These are phyloP conservation scores for Craterostigma plantagineum DNA, from an alignment of 257 asterid genomes.

Conservation along the genomic window DNA sequence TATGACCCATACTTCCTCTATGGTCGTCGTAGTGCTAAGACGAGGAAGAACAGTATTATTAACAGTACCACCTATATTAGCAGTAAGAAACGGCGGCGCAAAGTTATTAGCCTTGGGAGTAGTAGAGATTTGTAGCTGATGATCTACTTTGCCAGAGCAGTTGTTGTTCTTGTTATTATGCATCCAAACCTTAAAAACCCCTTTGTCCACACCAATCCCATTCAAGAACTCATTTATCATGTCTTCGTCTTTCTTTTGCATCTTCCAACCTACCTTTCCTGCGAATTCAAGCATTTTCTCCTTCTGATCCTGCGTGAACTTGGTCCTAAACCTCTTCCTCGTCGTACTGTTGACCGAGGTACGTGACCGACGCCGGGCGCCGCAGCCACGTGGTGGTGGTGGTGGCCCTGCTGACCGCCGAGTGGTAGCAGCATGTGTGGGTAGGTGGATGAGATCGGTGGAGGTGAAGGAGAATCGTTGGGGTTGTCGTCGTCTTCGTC, in stretches of 20 bases:
- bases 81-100: no score
- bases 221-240: neutral
- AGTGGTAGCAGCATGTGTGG: conserved; percentile 6
- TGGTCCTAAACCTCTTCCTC: conserved; percentile 5
- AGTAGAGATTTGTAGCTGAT: conserved; percentile 3
- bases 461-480: conserved; percentile 5
- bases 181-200: conserved; percentile 3
- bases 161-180: conserved; percentile 1
- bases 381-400: neutral
- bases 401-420: neutral
- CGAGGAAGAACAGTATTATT: no score
- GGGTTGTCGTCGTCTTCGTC: neutral
- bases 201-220: neutral
- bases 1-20: no score
- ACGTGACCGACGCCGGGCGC: neutral
- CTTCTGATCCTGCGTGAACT: conserved; percentile 4
- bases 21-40: no score
- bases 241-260: conserved; percentile 2
- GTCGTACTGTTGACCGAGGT: neutral
- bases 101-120: conserved; percentile 4
- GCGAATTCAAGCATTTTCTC: conserved; percentile 4
- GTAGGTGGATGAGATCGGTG: conserved; percentile 8
- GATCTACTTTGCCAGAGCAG: neutral
- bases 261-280: neutral
- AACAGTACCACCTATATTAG: no score